phyloP scores from a whole-genome alignment of 495 filamentous ascomycete species.

The Bacidia rubella region DNA sequence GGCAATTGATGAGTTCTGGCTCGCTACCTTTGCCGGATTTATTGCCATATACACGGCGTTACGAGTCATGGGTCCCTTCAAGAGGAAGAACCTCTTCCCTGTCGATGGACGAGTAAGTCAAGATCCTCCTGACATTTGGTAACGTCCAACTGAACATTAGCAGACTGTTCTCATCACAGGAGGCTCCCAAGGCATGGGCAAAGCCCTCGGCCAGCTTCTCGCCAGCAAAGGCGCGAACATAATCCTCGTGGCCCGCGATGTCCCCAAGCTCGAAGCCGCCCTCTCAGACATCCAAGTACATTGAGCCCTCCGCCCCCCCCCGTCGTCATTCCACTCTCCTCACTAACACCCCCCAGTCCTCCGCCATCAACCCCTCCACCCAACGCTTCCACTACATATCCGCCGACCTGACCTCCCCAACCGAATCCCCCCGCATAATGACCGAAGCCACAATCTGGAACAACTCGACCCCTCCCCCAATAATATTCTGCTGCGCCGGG shows the following conservation, averaged over 20 bases:
- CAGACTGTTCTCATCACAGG: slow-evolving; percentile 83
- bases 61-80: slow-evolving; percentile 53
- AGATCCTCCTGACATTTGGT: slow-evolving; percentile 17
- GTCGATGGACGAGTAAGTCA: slow-evolving; percentile 68
- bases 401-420: slow-evolving; percentile 61
- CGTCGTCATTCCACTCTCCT: slow-evolving; percentile 65
- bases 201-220: slow-evolving; percentile 54
- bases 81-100: slow-evolving; percentile 58
- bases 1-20: slow-evolving; percentile 23
- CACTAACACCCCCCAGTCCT: slow-evolving; percentile 55
- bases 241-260: slow-evolving; percentile 68
- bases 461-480: slow-evolving; percentile 53
- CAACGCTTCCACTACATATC: slow-evolving; percentile 77
- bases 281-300: slow-evolving; percentile 50
- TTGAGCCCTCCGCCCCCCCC: slow-evolving; percentile 17
- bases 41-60: slow-evolving; percentile 15
- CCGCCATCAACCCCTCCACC: slow-evolving; percentile 41
- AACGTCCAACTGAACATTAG: background rate
- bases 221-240: slow-evolving; percentile 76
- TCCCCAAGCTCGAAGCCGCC: slow-evolving; percentile 58
- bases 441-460: slow-evolving; percentile 71
- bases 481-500: slow-evolving; percentile 89
- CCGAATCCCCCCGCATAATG: slow-evolving; percentile 54
- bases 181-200: slow-evolving; percentile 86
- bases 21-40: slow-evolving; percentile 8